Evolutionary conservation across 306 rosid genomes (phyloP).

Genomic region (Astragalus glycyphyllos): DNA sequence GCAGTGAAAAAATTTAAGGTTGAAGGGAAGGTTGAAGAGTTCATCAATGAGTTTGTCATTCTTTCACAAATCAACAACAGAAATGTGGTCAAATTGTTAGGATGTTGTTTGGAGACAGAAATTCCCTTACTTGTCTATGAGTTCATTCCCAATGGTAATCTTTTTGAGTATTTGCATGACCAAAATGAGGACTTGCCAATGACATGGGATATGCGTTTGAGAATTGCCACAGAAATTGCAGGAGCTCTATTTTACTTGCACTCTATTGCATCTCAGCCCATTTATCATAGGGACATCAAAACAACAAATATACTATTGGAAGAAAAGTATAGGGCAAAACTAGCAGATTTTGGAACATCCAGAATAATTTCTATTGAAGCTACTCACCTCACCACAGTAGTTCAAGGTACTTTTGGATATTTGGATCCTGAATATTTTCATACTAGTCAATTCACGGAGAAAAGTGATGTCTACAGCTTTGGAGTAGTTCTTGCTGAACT

Average conservation of each 20-base stretch:
- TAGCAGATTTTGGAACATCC: slow-evolving; percentile 51
- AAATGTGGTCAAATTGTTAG: too few species aligned
- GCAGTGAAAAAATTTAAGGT: slow-evolving; percentile 45
- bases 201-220: slow-evolving; percentile 48
- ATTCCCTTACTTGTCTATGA: too few species aligned
- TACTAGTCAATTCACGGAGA: not conserved
- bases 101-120: too few species aligned
- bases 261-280: slow-evolving; percentile 48
- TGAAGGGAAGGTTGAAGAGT: slow-evolving; percentile 45
- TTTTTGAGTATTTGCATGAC: slow-evolving; percentile 36
- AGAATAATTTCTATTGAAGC: slow-evolving; percentile 44
- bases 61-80: too few species aligned
- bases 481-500: slow-evolving; percentile 51
- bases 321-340: slow-evolving; percentile 38
- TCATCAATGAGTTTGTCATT: slow-evolving; percentile 43
- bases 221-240: slow-evolving; percentile 42
- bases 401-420: slow-evolving; percentile 48
- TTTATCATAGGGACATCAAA: slow-evolving; percentile 46
- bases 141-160: slow-evolving; percentile 49
- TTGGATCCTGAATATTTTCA: slow-evolving; percentile 47
- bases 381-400: slow-evolving; percentile 46
- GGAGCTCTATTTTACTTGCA: slow-evolving; percentile 52
- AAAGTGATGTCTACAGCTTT: slow-evolving; percentile 47
- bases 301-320: slow-evolving; percentile 50
- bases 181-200: slow-evolving; percentile 35